phyloP scores from a whole-genome alignment of 352 stramenopile species.

The Globisporangium uncinulatum region DNA sequence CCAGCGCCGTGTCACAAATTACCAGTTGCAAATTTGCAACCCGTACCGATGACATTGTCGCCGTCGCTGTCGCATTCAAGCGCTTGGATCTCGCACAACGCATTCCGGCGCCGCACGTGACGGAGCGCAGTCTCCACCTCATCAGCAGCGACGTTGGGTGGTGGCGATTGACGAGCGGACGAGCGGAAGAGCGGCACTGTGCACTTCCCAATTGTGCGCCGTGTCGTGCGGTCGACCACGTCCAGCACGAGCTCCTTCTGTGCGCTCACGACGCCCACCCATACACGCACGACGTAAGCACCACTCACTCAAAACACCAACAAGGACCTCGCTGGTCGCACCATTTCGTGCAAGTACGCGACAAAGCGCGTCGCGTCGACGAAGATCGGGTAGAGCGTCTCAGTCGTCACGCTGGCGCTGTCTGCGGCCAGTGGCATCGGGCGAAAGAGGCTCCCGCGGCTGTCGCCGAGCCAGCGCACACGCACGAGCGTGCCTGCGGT shows the following conservation, averaged over 20 bases:
- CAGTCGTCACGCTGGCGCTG: background rate
- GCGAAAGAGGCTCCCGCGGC: slow-evolving; percentile 3
- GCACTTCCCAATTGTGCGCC: slow-evolving; percentile 34
- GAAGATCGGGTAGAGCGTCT: slow-evolving; percentile 17
- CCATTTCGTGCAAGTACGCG: slow-evolving; percentile 12
- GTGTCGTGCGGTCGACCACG: slow-evolving; percentile 45
- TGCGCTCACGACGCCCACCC: background rate
- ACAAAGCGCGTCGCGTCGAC: slow-evolving; percentile 8
- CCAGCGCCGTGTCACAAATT: background rate
- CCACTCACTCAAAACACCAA: background rate
- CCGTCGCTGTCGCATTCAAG: slow-evolving; percentile 3
- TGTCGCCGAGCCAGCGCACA: background rate
- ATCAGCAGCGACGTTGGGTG: slow-evolving; percentile 3
- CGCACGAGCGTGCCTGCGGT: background rate
- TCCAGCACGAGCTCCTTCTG: slow-evolving; percentile 48
- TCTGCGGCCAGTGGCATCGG: background rate
- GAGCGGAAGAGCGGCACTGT: slow-evolving; percentile 15
- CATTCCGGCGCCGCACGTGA: slow-evolving; percentile 20
- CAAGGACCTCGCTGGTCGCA: background rate
- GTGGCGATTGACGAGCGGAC: background rate
- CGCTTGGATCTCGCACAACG: slow-evolving; percentile 36
- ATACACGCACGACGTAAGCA: background rate
- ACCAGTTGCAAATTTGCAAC: background rate
- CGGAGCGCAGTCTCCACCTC: slow-evolving; percentile 16
- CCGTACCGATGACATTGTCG: slow-evolving; percentile 10